These are phyloP conservation scores for Ostreobium quekettii DNA, from an alignment of 139 green algal genomes.

Conservation along the genomic window DNA sequence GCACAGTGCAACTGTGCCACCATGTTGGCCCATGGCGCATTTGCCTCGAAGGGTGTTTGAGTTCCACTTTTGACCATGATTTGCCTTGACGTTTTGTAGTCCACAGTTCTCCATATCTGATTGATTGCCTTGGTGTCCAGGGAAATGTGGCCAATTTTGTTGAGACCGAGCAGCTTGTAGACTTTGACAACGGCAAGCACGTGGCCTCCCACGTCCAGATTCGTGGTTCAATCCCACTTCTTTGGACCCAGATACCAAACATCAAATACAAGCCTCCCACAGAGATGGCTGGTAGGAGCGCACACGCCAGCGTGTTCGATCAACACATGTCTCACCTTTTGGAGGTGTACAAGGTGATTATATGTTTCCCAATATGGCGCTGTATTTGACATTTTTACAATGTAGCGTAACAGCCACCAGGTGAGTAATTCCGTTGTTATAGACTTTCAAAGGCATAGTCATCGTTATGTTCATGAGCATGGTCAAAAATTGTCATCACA, in stretches of 20 bases:
- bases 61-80: background rate
- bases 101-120: no score
- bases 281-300: slow-evolving; percentile 33
- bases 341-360: slow-evolving; percentile 32
- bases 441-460: no score
- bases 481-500: no score
- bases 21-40: no score
- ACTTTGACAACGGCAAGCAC: slow-evolving; percentile 22
- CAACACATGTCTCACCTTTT: slow-evolving; percentile 22
- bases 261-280: slow-evolving; percentile 90
- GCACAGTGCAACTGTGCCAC: no score
- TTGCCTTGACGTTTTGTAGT: background rate
- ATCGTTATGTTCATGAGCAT: no score
- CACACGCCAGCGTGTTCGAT: slow-evolving; percentile 27
- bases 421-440: no score
- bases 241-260: slow-evolving; percentile 79
- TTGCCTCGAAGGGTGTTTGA: no score
- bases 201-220: slow-evolving; percentile 50
- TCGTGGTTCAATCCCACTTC: slow-evolving; percentile 65
- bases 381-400: no score
- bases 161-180: slow-evolving; percentile 82
- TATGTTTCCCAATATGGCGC: no score
- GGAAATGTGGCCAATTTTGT: slow-evolving; percentile 80
- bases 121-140: slow-evolving; percentile 8
- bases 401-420: no score